Evolutionary conservation across 495 filamentous ascomycete species (phyloP).

Genomic region (Penicillium samsonianum): DNA sequence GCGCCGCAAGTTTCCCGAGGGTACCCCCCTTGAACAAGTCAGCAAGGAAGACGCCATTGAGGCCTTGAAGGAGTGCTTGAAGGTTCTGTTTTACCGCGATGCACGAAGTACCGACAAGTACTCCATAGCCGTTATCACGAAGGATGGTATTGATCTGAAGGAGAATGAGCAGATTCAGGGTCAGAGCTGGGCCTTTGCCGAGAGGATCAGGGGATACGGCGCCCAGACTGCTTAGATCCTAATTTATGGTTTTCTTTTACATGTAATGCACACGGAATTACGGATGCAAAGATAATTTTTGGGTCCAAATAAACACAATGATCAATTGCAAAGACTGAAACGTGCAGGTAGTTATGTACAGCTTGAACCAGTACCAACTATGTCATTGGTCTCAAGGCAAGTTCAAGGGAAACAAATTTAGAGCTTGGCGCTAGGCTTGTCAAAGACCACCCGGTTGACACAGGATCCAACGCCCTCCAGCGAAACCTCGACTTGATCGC

Average conservation of each 20-base stretch:
- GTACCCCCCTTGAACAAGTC: slow-evolving; percentile 67
- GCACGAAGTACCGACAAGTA: slow-evolving; percentile 90
- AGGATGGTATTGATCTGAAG: slow-evolving; percentile 76
- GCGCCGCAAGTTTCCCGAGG: slow-evolving; percentile 77
- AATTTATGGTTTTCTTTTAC: slow-evolving; percentile 11
- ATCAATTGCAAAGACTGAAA: slow-evolving; percentile 6
- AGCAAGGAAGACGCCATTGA: slow-evolving; percentile 77
- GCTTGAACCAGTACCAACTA: background rate
- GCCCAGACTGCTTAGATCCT: slow-evolving; percentile 58
- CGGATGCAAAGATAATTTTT: background rate
- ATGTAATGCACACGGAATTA: slow-evolving; percentile 16
- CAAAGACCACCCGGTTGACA: slow-evolving; percentile 71
- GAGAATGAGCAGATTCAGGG: slow-evolving; percentile 73
- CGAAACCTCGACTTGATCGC: slow-evolving; percentile 74
- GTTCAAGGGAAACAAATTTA: slow-evolving; percentile 13
- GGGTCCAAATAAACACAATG: background rate
- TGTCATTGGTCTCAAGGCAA: background rate
- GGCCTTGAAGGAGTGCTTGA: slow-evolving; percentile 88
- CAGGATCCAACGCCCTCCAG: slow-evolving; percentile 72
- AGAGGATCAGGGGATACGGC: slow-evolving; percentile 78
- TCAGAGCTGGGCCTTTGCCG: slow-evolving; percentile 97
- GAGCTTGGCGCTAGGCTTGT: slow-evolving; percentile 57
- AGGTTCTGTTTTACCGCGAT: slow-evolving; percentile 97
- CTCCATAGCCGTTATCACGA: slow-evolving; percentile 84
- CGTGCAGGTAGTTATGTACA: slow-evolving; percentile 2